Evolutionary conservation across 305 asterid genomes (phyloP).

Genomic region (Withania somnifera): DNA sequence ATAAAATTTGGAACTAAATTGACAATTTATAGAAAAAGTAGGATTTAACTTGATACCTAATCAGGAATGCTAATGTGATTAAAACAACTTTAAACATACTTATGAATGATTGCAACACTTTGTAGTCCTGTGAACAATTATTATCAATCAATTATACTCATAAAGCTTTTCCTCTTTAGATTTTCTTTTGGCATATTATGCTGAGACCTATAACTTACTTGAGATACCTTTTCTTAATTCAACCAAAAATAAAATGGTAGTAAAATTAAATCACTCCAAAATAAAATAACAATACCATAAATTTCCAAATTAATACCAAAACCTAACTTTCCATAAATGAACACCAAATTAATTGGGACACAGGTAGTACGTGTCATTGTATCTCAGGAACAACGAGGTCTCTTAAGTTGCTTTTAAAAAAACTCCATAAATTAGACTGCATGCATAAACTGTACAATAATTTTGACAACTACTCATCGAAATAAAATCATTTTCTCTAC

Average conservation of each 20-base stretch:
- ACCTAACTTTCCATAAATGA: not conserved
- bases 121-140: not conserved
- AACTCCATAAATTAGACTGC: not conserved
- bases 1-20: not conserved
- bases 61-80: not conserved
- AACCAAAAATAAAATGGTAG: not conserved
- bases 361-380: not conserved
- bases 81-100: not conserved
- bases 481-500: not conserved
- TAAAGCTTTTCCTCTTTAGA: not conserved
- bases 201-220: no score
- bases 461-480: not conserved
- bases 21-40: not conserved
- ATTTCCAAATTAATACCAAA: not conserved
- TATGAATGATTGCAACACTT: not conserved
- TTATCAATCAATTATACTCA: not conserved
- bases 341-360: not conserved
- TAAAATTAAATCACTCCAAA: not conserved
- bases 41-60: not conserved
- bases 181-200: not conserved
- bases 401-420: not conserved
- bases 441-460: not conserved
- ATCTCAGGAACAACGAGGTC: not conserved
- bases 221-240: not conserved
- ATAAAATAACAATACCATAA: not conserved